These are phyloP conservation scores for Exserohilum turcica DNA, from an alignment of 2,329 filamentous ascomycete genomes.

Conservation along the genomic window DNA sequence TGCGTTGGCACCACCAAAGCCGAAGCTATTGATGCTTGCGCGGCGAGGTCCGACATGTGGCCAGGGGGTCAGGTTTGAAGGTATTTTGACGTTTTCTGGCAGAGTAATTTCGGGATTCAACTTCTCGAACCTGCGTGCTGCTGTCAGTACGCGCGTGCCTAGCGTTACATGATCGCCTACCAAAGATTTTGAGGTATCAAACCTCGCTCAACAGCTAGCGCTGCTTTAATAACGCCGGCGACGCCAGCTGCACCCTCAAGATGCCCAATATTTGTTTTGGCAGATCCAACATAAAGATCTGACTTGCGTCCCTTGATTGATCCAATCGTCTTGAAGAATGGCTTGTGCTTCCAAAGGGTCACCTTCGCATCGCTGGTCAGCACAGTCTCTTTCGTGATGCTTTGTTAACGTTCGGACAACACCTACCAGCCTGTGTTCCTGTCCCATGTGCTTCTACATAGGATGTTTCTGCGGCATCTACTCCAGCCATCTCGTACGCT, in stretches of 20 bases:
- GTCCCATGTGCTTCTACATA: constrained; percentile 53
- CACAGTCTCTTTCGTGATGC: too few relatives aligned
- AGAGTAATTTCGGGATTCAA: constrained; percentile 6
- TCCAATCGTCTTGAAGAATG: constrained; percentile 29
- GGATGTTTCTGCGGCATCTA: constrained; percentile 31
- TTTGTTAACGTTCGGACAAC: too few relatives aligned
- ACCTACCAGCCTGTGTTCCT: constrained; percentile 52
- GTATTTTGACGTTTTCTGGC: constrained; percentile 9
- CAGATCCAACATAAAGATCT: constrained; percentile 32
- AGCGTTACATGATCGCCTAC: constrained; percentile 22
- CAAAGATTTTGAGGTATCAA: constrained; percentile 44
- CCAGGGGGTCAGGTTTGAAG: constrained; percentile 18
- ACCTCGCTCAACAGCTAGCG: constrained; percentile 49
- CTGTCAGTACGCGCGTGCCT: constrained; percentile 4
- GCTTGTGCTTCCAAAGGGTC: constrained; percentile 40
- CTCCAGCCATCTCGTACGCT: constrained; percentile 27
- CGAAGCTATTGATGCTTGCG: constrained; percentile 56
- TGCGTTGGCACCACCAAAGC: constrained; percentile 50
- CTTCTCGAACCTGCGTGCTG: constrained; percentile 3
- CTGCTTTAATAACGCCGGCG: constrained; percentile 44
- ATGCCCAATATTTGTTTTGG: constrained; percentile 44
- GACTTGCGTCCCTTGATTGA: constrained; percentile 26
- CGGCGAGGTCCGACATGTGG: constrained; percentile 34
- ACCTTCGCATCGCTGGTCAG: constrained; percentile 35
- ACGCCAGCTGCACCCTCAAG: constrained; percentile 36